Evolutionary conservation across 2,329 filamentous ascomycete genomes (phyloP), one percentile per base, ranked within the genome.

Genomic region (Cordyceps javanica): DNA sequence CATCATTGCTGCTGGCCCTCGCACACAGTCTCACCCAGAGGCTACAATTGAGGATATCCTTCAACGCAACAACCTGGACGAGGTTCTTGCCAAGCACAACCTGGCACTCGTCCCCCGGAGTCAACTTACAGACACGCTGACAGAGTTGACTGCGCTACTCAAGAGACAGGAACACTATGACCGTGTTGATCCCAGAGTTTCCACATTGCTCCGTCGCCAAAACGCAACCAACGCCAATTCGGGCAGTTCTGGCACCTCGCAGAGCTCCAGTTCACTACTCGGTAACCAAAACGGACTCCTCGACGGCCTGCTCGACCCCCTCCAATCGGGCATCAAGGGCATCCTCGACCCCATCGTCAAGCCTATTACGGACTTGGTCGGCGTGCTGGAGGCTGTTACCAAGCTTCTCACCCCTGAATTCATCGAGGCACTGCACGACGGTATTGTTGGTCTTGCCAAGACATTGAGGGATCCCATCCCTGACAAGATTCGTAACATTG

Each of bases 51-150:
- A 74, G n/a, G 73, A 72, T 36, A 63, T 74, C 39, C 64, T 77
- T 38, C 70, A 70, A 46, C 75, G 69, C 63, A 72, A 77, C 62
- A 75, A 74, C 19, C 70, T 77, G 23, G 73, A 74, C 23, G 72
- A 72, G 45, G 63, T 74, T 45, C 64, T 77, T 41, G 71, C 70
- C 44, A 77, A 70, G 63, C 73, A 77, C 63, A 75, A 76, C 55
- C 66, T 77, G 32, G 75, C 72, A 28, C 64, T 77, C 51, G 75
- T 77, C 8, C 75, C 75, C 34, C 69, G 73, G n/a, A 74, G 72
- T 46, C 74, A 77, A 56, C 71, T 77, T 55, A 75, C 74, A n/a
- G 74, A 77, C 42, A 73, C 71, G 1, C 60, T 77, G 16, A 71
- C 70, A 6, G 74, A 77, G 62, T 69, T 77, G 55, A 77, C 72